Base-by-base conservation (phyloP, 495 filamentous ascomycete species). In the Umbilicaria muhlenbergii region DNA sequence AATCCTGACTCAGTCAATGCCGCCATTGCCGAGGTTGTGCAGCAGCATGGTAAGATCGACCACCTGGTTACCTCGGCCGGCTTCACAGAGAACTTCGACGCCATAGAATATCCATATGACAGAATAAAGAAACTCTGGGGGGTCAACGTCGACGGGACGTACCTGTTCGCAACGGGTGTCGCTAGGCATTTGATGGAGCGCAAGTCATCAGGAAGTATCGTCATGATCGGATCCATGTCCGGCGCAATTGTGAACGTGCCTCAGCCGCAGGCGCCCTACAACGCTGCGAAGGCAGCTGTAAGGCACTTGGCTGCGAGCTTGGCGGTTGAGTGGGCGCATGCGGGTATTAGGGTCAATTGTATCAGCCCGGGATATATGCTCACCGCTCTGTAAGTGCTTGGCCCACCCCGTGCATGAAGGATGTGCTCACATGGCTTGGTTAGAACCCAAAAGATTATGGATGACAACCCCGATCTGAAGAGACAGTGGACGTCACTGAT, bases 211-310 rank as follows among this genome's bases (percentile, higher is more conserved):
- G 89, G 91, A 5, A 88, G 80, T 63, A 85, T 96, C 60, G 82
- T 95, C 46, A 84, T 94, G 67, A 94, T 95, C 51, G 87, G 86
- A 13, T 86, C 80, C 71, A 95, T 98, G 91, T 86, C 79, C 31
- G 88, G 86, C 35, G 61, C 77, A 32, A 85, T 95, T 50, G 88
- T 95, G 56, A 95, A 95, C 47, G 78, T 95, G 5, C 89, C 89
- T 3, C 89, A 98, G 59, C 86, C 86, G 5, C 89, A 95, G 58
- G 80, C 83, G 53, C 86, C 88, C 0, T 94, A 94, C 58, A 93
- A 93, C 55, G 84, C 78, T 1, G 71, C 86, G 43, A 94, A 94
- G 57, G 87, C 87, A 4, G 87, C 86, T 0, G 85, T 94, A 21
- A 68, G 85, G 19, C 87, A 94, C 55, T 63, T 94, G 36, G 81